phyloP scores from a whole-genome alignment of 345 rosid genomes.

The Draba incana region DNA sequence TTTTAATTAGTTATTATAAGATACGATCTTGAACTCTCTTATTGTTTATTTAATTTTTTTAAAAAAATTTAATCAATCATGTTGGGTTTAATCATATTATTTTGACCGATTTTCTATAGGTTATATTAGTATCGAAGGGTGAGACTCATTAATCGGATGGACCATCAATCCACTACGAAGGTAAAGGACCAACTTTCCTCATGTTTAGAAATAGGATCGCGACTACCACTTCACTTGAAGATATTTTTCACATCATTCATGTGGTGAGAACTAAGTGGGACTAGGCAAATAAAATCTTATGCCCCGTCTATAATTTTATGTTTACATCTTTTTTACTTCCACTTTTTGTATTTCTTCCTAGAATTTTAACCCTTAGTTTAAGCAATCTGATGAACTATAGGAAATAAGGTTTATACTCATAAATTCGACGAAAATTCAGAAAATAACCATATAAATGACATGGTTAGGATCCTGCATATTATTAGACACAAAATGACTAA shows the following conservation, averaged over 20 bases:
- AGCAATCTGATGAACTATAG: too few relatives aligned
- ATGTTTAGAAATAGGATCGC: conserved; percentile 10
- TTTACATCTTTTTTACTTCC: not conserved
- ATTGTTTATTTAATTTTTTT: too few relatives aligned
- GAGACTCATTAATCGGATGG: conserved; percentile 25
- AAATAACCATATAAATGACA: too few relatives aligned
- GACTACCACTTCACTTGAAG: conserved; percentile 32
- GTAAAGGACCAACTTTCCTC: conserved; percentile 19
- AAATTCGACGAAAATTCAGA: too few relatives aligned
- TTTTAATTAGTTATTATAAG: too few relatives aligned
- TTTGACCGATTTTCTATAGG: conserved; percentile 8
- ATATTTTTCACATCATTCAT: conserved; percentile 16
- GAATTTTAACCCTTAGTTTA: too few relatives aligned
- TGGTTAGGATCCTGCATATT: too few relatives aligned
- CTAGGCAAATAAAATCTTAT: not conserved
- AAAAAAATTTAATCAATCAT: not conserved
- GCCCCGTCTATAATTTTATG: not conserved
- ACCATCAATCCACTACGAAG: conserved; percentile 31
- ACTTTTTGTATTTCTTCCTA: not conserved
- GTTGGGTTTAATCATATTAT: conserved; percentile 1
- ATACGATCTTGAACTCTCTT: too few relatives aligned
- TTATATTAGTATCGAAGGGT: not conserved
- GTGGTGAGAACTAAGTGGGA: conserved; percentile 1
- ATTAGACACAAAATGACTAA: too few relatives aligned
- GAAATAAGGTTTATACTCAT: too few relatives aligned